Base-by-base conservation (phyloP, 495 filamentous ascomycete species). In the Penicillium ucsense region DNA sequence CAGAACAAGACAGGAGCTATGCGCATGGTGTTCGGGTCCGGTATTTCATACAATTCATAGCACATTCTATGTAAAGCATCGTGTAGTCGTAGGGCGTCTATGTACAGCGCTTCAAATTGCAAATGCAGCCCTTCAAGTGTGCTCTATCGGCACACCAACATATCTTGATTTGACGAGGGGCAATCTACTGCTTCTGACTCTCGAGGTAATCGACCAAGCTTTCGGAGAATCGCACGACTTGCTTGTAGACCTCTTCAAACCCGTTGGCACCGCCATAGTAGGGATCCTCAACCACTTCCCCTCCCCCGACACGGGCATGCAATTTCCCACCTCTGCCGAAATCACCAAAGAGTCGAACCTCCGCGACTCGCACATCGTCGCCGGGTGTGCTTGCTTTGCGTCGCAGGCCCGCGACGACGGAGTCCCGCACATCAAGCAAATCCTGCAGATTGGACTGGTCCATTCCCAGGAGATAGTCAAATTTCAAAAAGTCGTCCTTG, bases 381-480 rank as follows among this genome's bases (percentile, higher is more conserved):
- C 55, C 62, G 51, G 75, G 69, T 1, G 52, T 51, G 8, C 52
- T 52, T 6, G 60, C 49, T 41, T 55, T 57, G 41, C 57, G 65
- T 39, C 39, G 74, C 76, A 60, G 73, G 71, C 54, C 67, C 54
- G 57, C 64, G 51, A 63, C 67, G 12, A 81, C 66, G 44, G 76
- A 74, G 41, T 78, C 72, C 43, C 72, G 68, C 51, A 72, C 65
- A 30, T 80, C 70, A 50, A 80, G 54, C 50, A 96, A 64, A 55
- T 95, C 82, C 32, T 71, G 65, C 7, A 91, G 65, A 61, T 96
- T 97, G n/a, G 78, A 72, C 32, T 83, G 72, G 62, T 97, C 92
- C 92, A 98, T 98, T 36, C 88, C 90, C 43, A 98, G 75, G 46
- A 98, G 80, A 60, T 91, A 98, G 63, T 97, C 89, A 56, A 95